Base-by-base conservation (phyloP, 176 grass and related monocot species). In the Aechmea fasciata region DNA sequence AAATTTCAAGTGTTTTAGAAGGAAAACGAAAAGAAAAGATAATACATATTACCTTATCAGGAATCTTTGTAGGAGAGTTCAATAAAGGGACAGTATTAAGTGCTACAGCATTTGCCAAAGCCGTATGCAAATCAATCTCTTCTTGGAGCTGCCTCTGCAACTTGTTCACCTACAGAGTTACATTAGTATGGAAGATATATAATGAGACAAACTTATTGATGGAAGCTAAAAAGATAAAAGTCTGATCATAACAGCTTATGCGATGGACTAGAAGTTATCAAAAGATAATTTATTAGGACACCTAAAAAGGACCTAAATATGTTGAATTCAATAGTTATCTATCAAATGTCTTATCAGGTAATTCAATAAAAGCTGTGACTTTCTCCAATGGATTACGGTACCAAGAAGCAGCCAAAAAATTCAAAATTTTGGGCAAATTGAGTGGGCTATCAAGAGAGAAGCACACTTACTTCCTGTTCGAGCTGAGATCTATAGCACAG, bases 101-200 rank as follows among this genome's bases (percentile, higher is more conserved):
- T 0, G 80, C 72, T n/a, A 94, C 86, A 24, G 87, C 94, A 29
- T 93, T 82, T 0, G 87, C 84, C 62, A 99, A 71, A 6, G 87
- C 82, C 52, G 87, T 66, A 52, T 99, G 87, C 69, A 99, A 69
- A 73, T 90, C 87, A 13, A 88, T 78, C 82, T 99, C 90, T 82
- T 90, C 80, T 75, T 93, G 79, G 0, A 99, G 90, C 52, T 93
- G 82, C 77, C 77, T 87, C 81, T 99, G 90, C 69, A 99, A 72
- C 66, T 83, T 93, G 33, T 88, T 83, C 28, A 97, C 89, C 89
- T 97, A 76, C 33, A 29, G 10, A 41, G 11, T 68, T 62, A 71
- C 41, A 3, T 54, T 51, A 79, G 48, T 14, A 48, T 59, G 65
- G 33, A 47, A 48, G 50, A 53, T 22, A 70, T 49, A 62, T 64